Conservation (phyloP, 176 grass and related monocot species). For the Typha latifolia region DNA sequence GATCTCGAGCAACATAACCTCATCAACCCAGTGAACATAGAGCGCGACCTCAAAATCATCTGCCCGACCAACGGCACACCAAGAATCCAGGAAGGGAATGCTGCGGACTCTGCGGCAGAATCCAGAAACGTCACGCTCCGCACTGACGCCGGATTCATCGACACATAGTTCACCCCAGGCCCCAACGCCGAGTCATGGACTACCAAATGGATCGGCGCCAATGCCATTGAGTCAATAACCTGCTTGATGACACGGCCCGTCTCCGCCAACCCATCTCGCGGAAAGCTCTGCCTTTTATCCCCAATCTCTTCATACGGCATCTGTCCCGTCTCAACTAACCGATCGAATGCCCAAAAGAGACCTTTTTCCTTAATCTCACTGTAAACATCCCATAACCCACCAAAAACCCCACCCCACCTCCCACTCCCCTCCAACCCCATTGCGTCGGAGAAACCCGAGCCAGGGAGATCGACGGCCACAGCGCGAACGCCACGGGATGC, state of each 20-base stretch:
- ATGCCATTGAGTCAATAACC: conserved; percentile 37
- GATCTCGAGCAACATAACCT: conserved; percentile 58
- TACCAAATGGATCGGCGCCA: conserved; percentile 55
- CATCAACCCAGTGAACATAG: conserved; percentile 44
- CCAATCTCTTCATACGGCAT: conserved; percentile 44
- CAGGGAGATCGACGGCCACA: conserved; percentile 45
- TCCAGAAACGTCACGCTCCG: conserved; percentile 64
- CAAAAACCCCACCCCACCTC: conserved; percentile 12
- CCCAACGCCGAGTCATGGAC: conserved; percentile 60
- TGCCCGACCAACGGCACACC: conserved; percentile 41
- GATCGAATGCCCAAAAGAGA: conserved; percentile 79
- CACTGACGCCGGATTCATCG: conserved; percentile 26
- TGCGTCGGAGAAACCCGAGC: conserved; percentile 43
- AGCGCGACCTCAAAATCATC: conserved; percentile 40
- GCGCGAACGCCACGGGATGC: conserved; percentile 25
- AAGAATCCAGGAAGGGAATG: conserved; percentile 61
- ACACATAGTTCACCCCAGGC: conserved; percentile 37
- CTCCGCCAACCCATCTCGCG: conserved; percentile 30
- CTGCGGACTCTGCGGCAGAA: conserved; percentile 29
- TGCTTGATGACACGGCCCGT: conserved; percentile 28
- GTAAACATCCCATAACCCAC: conserved; percentile 19
- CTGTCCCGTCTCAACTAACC: conserved; percentile 58
- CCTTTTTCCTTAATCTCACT: conserved; percentile 49
- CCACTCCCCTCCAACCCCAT: background rate
- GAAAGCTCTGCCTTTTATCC: conserved; percentile 1